These are phyloP conservation scores for Phaeomoniella chlamydospora DNA, from an alignment of 2,329 filamentous ascomycete genomes.

Conservation along the genomic window DNA sequence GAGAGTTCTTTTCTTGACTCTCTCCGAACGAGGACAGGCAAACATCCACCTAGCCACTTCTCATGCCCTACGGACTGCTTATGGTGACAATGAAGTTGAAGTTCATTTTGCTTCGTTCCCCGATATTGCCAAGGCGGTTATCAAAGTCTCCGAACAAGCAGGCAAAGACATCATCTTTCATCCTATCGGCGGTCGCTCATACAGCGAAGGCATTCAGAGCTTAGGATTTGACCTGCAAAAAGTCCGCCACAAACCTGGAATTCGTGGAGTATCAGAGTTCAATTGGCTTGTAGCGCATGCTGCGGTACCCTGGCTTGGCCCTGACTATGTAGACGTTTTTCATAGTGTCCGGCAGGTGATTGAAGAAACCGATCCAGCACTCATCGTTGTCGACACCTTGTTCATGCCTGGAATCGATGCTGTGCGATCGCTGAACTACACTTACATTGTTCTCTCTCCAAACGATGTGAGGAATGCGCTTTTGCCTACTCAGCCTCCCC, in stretches of 20 bases:
- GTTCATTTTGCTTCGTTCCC: constrained; percentile 31
- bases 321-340: constrained; percentile 27
- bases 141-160: constrained; percentile 8
- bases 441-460: constrained; percentile 26
- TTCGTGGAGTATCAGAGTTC: constrained; percentile 19
- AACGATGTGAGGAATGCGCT: too few relatives aligned
- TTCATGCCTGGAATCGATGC: constrained; percentile 30
- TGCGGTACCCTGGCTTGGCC: constrained; percentile 20
- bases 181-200: constrained; percentile 16
- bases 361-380: constrained; percentile 19
- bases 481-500: too few relatives aligned
- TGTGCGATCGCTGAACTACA: constrained; percentile 19
- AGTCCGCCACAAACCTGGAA: constrained; percentile 17
- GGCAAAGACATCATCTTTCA: constrained; percentile 15
- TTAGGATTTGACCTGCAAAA: constrained; percentile 7
- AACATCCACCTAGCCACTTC: constrained; percentile 34
- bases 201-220: constrained; percentile 19
- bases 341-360: constrained; percentile 23
- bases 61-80: constrained; percentile 24
- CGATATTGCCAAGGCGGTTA: constrained; percentile 19
- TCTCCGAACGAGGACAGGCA: constrained; percentile 30
- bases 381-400: constrained; percentile 29
- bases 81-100: constrained; percentile 19
- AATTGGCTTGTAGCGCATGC: constrained; percentile 14
- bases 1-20: constrained; percentile 28